These are phyloP conservation scores for Xylaria sp. DNA, from an alignment of 2,329 filamentous ascomycete genomes.

Conservation along the genomic window DNA sequence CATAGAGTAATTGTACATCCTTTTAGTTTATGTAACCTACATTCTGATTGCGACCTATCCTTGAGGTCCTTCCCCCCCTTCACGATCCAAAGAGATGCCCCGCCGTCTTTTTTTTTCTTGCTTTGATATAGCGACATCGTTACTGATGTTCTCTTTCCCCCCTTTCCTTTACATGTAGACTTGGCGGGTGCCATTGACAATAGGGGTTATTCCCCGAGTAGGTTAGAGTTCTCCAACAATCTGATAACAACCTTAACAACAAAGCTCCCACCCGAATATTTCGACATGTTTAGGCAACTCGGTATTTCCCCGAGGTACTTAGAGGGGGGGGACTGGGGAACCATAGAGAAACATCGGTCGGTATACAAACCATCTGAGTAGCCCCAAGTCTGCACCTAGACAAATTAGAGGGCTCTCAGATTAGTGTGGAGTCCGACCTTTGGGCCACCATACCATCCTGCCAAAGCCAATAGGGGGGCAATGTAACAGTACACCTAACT, in stretches of 20 bases:
- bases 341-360: no score
- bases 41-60: not conserved
- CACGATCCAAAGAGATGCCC: not conserved
- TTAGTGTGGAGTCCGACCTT: not conserved
- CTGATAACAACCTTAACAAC: not conserved
- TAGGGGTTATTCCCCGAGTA: no score
- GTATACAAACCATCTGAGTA: not conserved
- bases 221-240: not conserved
- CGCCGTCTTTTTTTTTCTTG: not conserved
- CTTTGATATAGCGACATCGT: not conserved
- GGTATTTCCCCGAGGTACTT: not conserved
- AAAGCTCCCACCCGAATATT: not conserved
- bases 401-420: not conserved
- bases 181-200: not conserved
- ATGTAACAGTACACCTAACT: not conserved
- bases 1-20: not conserved
- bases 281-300: not conserved
- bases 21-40: not conserved
- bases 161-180: not conserved
- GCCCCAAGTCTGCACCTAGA: not conserved
- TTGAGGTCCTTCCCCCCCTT: not conserved
- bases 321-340: not conserved
- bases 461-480: not conserved
- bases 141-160: not conserved
- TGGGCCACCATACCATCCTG: not conserved